Conservation (phyloP, 2,329 filamentous ascomycete genomes). For the Cladosporium austrohemisphaericum region DNA sequence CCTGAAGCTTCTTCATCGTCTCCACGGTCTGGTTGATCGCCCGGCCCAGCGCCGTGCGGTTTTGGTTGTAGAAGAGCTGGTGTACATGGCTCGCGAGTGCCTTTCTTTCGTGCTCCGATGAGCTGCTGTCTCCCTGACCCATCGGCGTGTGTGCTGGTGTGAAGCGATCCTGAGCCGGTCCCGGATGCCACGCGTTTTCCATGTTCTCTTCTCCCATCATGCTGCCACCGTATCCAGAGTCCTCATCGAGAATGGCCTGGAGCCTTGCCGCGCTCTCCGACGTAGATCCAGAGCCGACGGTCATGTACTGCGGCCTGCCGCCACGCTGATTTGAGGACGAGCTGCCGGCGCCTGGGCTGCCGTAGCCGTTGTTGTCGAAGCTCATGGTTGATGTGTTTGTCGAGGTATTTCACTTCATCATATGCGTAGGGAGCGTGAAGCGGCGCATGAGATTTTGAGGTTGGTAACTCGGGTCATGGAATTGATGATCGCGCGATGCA, state of each 20-base stretch:
- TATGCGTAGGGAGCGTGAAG: slow-evolving; percentile 1
- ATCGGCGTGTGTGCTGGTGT: slow-evolving; percentile 55
- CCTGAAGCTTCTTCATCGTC: slow-evolving; percentile 74
- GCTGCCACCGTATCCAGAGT: slow-evolving; percentile 90
- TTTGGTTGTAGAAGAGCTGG: slow-evolving; percentile 92
- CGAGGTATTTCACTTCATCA: slow-evolving; percentile 1
- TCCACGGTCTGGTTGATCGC: slow-evolving; percentile 86
- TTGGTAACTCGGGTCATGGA: too few species aligned
- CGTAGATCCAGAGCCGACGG: slow-evolving; percentile 75
- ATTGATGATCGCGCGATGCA: too few species aligned
- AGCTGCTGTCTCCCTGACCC: slow-evolving; percentile 45
- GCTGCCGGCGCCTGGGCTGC: slow-evolving; percentile 26
- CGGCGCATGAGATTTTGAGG: neutral
- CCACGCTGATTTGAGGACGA: slow-evolving; percentile 25
- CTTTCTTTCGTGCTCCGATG: slow-evolving; percentile 60
- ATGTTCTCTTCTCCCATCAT: slow-evolving; percentile 60
- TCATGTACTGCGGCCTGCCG: slow-evolving; percentile 69
- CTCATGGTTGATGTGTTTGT: slow-evolving; percentile 27
- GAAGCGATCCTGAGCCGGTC: slow-evolving; percentile 55
- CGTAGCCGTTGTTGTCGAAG: slow-evolving; percentile 28
- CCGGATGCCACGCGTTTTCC: slow-evolving; percentile 52
- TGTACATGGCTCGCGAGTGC: slow-evolving; percentile 78
- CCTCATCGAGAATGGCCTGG: slow-evolving; percentile 75
- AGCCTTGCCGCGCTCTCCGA: slow-evolving; percentile 78
- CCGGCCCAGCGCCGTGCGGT: slow-evolving; percentile 78